Conservation (phyloP, 2,329 filamentous ascomycete species). For the Aaosphaeria arxii region DNA sequence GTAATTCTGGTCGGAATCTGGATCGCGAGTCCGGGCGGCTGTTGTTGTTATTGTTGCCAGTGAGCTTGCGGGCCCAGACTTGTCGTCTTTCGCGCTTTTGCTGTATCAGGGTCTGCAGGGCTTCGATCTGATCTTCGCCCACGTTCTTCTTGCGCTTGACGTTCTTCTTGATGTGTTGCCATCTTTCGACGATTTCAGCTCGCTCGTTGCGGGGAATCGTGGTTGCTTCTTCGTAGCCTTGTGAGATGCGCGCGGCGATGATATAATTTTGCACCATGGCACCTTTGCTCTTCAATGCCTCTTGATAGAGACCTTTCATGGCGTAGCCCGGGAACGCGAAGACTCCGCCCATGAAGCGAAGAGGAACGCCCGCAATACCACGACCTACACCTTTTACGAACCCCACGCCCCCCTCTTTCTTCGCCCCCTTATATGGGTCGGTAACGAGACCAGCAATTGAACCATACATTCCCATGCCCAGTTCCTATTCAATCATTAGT, state of each 20-base stretch:
- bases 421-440: constrained; percentile 69
- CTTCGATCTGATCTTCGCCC: constrained; percentile 47
- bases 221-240: constrained; percentile 67
- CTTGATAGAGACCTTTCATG: constrained; percentile 77
- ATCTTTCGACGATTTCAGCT: constrained; percentile 62
- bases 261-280: constrained; percentile 76
- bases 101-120: constrained; percentile 43
- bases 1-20: constrained; percentile 11
- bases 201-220: constrained; percentile 57
- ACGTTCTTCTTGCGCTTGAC: constrained; percentile 56
- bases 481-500: constrained; percentile 51
- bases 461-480: constrained; percentile 75
- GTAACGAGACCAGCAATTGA: constrained; percentile 78
- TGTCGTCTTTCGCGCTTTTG: constrained; percentile 32
- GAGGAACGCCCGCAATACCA: constrained; percentile 74
- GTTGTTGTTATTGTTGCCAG: constrained; percentile 8
- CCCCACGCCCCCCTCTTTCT: constrained; percentile 63
- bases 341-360: constrained; percentile 73
- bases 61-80: constrained; percentile 25
- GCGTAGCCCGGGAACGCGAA: constrained; percentile 72
- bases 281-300: constrained; percentile 68
- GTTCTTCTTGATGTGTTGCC: constrained; percentile 61
- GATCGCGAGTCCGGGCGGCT: constrained; percentile 16
- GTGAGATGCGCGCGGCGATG: constrained; percentile 69
- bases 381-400: constrained; percentile 79